Evolutionary conservation across 169 alveolate species (phyloP).

Genomic region (Cryptosporidium bovis): DNA sequence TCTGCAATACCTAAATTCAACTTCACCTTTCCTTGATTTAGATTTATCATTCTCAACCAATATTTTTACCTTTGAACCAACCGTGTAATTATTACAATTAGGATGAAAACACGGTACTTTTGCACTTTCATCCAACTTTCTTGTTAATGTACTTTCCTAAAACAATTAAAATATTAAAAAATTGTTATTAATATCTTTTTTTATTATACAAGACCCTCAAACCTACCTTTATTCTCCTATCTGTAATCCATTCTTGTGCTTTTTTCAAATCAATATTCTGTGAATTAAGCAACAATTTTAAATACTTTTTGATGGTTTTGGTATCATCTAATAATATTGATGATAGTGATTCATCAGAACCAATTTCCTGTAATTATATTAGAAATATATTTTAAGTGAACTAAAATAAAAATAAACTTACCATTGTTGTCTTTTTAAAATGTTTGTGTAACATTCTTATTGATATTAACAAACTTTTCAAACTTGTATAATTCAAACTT

Average conservation of each 20-base stretch:
- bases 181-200: background rate
- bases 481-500: conserved; percentile 25
- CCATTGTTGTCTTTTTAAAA: conserved; percentile 65
- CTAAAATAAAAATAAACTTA: conserved; percentile 10
- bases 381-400: background rate
- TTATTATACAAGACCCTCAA: background rate
- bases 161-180: background rate
- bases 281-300: conserved; percentile 24
- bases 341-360: conserved; percentile 24
- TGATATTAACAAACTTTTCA: conserved; percentile 45
- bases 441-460: conserved; percentile 20
- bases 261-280: conserved; percentile 35
- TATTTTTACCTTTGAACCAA: conserved; percentile 57
- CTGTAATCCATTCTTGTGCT: conserved; percentile 70
- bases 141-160: conserved; percentile 51
- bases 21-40: conserved; percentile 8
- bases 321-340: conserved; percentile 43
- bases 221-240: conserved; percentile 71
- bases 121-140: conserved; percentile 54
- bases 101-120: conserved; percentile 74
- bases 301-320: conserved; percentile 29
- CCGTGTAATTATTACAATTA: conserved; percentile 50
- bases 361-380: conserved; percentile 34
- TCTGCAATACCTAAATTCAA: conserved; percentile 67
- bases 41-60: background rate